Evolutionary conservation across 2,329 filamentous ascomycete species (phyloP).

Genomic region (Venturia nashicola): DNA sequence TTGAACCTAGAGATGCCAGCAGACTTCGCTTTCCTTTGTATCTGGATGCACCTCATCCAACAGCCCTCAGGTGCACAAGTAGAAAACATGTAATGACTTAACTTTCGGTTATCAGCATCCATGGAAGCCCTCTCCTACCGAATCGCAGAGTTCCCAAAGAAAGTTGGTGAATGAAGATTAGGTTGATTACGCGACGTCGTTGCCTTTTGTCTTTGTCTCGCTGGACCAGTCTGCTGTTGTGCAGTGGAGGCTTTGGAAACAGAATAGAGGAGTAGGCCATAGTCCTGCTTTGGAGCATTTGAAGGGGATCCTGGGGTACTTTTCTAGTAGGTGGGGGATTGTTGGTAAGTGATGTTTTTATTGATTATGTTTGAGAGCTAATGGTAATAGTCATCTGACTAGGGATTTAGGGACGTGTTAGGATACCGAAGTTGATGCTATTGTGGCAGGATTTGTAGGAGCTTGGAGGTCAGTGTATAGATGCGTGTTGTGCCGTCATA

Average conservation of each 20-base stretch:
- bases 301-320: not conserved
- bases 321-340: not conserved
- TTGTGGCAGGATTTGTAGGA: not conserved
- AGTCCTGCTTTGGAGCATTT: not conserved
- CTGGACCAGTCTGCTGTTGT: constrained; percentile 4
- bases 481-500: no score
- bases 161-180: no score
- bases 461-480: no score
- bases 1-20: not conserved
- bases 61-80: not conserved
- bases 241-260: not conserved
- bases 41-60: constrained; percentile 2
- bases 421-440: not conserved
- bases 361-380: not conserved
- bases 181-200: no score
- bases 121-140: no score
- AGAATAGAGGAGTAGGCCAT: not conserved
- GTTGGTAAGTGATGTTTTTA: not conserved
- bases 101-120: no score
- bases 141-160: no score
- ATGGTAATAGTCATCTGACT: not conserved
- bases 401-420: not conserved
- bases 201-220: no score
- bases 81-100: no score
- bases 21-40: not conserved